Evolutionary conservation across 768 basidiomycete species (phyloP).

Genomic region (Amylocystis lapponica): DNA sequence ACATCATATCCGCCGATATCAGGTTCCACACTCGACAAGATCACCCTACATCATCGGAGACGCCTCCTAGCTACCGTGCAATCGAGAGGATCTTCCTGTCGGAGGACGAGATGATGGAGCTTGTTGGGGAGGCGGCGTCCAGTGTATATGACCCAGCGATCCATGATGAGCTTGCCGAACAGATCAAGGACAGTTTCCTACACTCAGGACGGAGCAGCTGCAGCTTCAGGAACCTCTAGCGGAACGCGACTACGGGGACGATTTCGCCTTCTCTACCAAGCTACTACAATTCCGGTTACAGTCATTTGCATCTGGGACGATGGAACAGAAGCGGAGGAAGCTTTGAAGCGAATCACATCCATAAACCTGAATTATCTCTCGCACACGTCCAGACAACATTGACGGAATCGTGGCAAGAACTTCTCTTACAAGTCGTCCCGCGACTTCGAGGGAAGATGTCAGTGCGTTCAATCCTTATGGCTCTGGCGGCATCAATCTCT

Average conservation of each 20-base stretch:
- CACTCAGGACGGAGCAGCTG: constrained; percentile 59
- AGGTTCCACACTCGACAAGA: constrained; percentile 50
- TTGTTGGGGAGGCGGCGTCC: constrained; percentile 62
- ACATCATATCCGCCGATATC: constrained; percentile 71
- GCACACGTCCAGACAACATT: constrained; percentile 72
- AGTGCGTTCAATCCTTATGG: constrained; percentile 50
- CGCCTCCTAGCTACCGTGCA: constrained; percentile 55
- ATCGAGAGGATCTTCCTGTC: constrained; percentile 53
- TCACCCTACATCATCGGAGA: constrained; percentile 31
- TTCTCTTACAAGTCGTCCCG: constrained; percentile 59
- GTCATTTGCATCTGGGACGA: constrained; percentile 38
- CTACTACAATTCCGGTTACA: constrained; percentile 58
- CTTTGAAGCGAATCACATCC: constrained; percentile 56
- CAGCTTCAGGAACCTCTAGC: constrained; percentile 53
- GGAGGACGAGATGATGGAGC: constrained; percentile 59
- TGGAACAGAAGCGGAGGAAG: constrained; percentile 38
- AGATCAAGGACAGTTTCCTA: constrained; percentile 45
- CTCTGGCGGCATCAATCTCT: constrained; percentile 59
- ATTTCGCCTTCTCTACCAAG: constrained; percentile 64
- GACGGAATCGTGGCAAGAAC: constrained; percentile 70
- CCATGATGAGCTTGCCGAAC: constrained; percentile 52
- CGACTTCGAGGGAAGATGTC: constrained; percentile 58
- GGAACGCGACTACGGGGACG: constrained; percentile 75
- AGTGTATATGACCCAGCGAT: constrained; percentile 69
- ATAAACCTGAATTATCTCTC: constrained; percentile 87